These are phyloP conservation scores for Calycina marina DNA, from an alignment of 2,329 filamentous ascomycete genomes.

Conservation along the genomic window DNA sequence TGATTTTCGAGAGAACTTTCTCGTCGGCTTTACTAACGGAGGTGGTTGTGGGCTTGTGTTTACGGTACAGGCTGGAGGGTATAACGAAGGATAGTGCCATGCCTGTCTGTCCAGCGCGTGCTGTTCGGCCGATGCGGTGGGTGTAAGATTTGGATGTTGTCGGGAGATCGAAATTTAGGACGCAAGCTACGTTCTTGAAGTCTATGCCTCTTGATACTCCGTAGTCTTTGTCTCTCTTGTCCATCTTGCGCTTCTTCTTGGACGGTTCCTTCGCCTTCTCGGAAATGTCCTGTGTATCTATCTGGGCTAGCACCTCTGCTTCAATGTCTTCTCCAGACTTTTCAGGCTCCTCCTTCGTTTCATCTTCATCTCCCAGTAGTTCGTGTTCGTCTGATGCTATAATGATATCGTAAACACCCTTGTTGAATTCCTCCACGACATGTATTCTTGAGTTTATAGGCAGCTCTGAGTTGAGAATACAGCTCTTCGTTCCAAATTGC, in stretches of 20 bases:
- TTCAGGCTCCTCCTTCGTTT: slow-evolving; percentile 24
- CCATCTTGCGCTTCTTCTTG: slow-evolving; percentile 51
- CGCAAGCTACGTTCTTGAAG: slow-evolving; percentile 86
- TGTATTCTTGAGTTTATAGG: slow-evolving; percentile 88
- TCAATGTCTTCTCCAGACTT: slow-evolving; percentile 16
- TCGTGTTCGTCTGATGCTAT: slow-evolving; percentile 91
- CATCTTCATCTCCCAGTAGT: slow-evolving; percentile 50
- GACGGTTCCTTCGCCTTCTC: slow-evolving; percentile 27
- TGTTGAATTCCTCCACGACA: slow-evolving; percentile 95
- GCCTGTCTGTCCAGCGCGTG: slow-evolving; percentile 76
- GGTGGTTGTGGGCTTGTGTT: slow-evolving; percentile 77
- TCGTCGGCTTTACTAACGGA: slow-evolving; percentile 70
- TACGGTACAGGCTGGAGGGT: slow-evolving; percentile 65
- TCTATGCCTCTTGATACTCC: slow-evolving; percentile 94
- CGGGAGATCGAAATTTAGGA: slow-evolving; percentile 95
- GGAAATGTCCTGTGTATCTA: slow-evolving; percentile 18
- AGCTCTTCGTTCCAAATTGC: slow-evolving; percentile 89
- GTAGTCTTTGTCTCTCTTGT: slow-evolving; percentile 68
- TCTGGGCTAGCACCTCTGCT: slow-evolving; percentile 24
- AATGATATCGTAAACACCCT: slow-evolving; percentile 92
- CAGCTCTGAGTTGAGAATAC: slow-evolving; percentile 85
- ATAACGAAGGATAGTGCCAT: slow-evolving; percentile 96
- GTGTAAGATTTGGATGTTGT: slow-evolving; percentile 81
- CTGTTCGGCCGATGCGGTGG: slow-evolving; percentile 91
- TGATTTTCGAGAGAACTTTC: slow-evolving; percentile 65